Evolutionary conservation across 495 filamentous ascomycete genomes (phyloP).

Genomic region (Lentithecium fluviatile): DNA sequence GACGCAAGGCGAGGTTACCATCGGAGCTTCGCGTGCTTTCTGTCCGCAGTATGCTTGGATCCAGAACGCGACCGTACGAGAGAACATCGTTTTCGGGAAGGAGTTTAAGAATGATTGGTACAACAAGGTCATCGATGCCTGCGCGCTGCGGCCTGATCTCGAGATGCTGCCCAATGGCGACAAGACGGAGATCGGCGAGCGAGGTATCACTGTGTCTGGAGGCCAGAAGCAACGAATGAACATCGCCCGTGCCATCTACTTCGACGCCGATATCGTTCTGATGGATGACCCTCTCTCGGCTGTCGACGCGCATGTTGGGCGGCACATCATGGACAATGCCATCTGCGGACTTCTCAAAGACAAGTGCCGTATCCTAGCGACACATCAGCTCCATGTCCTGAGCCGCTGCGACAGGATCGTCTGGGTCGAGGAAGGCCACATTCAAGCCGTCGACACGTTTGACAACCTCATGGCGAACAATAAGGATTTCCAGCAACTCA

Average conservation of each 20-base stretch:
- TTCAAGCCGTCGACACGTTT: conserved; percentile 83
- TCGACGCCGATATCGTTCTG: conserved; percentile 50
- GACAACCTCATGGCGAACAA: conserved; percentile 78
- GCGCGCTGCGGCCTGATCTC: conserved; percentile 68
- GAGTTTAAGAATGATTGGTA: conserved; percentile 68
- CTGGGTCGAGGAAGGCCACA: conserved; percentile 82
- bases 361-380: conserved; percentile 87
- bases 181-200: conserved; percentile 72
- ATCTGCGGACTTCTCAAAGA: conserved; percentile 86
- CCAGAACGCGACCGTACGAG: conserved; percentile 78
- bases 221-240: conserved; percentile 81
- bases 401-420: conserved; percentile 86
- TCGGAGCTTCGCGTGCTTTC: conserved; percentile 79
- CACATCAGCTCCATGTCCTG: conserved; percentile 91
- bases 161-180: conserved; percentile 76
- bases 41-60: conserved; percentile 99
- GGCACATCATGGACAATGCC: conserved; percentile 93
- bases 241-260: conserved; percentile 58
- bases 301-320: conserved; percentile 61
- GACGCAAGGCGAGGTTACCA: conserved; percentile 66
- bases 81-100: conserved; percentile 91
- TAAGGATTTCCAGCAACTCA: conserved; percentile 70
- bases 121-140: conserved; percentile 58
- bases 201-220: conserved; percentile 77
- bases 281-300: conserved; percentile 57